Evolutionary conservation across 1,139 yeast genomes (phyloP), one percentile per base, ranked within the genome.

Genomic region (Pichia sp.): DNA sequence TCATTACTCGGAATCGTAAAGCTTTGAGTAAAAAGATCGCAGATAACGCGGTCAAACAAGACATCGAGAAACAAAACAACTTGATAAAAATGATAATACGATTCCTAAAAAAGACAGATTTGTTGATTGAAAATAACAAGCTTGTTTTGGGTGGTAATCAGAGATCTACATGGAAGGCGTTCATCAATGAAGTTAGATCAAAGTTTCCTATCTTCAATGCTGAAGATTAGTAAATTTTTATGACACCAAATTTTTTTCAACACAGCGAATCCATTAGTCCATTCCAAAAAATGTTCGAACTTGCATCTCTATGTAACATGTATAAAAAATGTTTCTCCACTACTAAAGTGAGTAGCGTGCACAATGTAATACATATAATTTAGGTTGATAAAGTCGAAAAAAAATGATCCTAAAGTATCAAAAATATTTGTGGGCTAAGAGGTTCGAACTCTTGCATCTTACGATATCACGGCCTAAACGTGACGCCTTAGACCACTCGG

Each of bases 1-100:
- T 76, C 36, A 68, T 72, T 31, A 67, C 64, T 7, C 70, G 70
- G 48, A 68, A 72, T 54, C 62, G 63, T 15, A 69, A 68, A 45
- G 60, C 72, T 46, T 58, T 75, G 36, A 67, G 69, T 40, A 69
- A 70, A 34, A 73, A 70, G 53, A 67, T 76, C 52, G 74, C 75
- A 60, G 83, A 77, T 29, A 74, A 70, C 47, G 79, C 80, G 13
- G 75, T 77, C 32, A 79, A 78, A 64, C 81, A 78, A 60, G 82
- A 78, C 51, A 67, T 75, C 51, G 83, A 80, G 58, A 75, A 72
- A 58, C 76, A 68, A 49, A 67, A 69, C 32, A 80, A 76, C 57
- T 59, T 67, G 2, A 54, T 61, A 34, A 69, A 61, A 49, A 64
- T 69, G n/a, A 57, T 69, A 7, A 54, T 66, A n/a, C 59, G 70